phyloP scores from a whole-genome alignment of 192 early-diverging fungal genomes.

The Umbelopsis ramanniana region DNA sequence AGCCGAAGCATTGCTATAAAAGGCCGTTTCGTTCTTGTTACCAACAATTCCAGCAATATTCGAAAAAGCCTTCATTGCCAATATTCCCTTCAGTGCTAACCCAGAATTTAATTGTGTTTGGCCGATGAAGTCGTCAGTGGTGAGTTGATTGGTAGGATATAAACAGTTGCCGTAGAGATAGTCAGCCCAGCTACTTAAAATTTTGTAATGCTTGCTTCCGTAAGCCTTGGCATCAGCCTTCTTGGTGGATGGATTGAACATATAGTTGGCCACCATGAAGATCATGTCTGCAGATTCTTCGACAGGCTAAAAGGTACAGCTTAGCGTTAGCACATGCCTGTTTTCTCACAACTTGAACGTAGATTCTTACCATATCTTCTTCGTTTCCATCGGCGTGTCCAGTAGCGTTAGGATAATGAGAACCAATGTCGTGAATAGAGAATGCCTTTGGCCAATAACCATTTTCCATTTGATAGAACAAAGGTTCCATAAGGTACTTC shows the following conservation, averaged over 20 bases:
- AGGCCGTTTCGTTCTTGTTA: neutral
- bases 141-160: slow-evolving; percentile 18
- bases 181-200: slow-evolving; percentile 16
- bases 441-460: slow-evolving; percentile 9
- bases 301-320: neutral
- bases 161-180: slow-evolving; percentile 17
- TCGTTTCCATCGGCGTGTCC: slow-evolving; percentile 14
- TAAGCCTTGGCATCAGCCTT: slow-evolving; percentile 1
- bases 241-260: neutral
- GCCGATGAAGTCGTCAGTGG: slow-evolving; percentile 21
- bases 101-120: slow-evolving; percentile 9
- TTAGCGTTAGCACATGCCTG: neutral
- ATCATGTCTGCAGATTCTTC: slow-evolving; percentile 24
- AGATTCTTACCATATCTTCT: slow-evolving; percentile 13
- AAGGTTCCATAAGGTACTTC: slow-evolving; percentile 8
- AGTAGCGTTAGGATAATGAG: slow-evolving; percentile 25
- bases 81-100: slow-evolving; percentile 12
- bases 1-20: slow-evolving; percentile 5
- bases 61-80: neutral
- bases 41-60: slow-evolving; percentile 12
- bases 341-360: too few species aligned
- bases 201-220: neutral
- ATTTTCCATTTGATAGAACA: slow-evolving; percentile 10
- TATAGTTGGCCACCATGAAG: slow-evolving; percentile 18
- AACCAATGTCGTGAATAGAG: slow-evolving; percentile 18